Evolutionary conservation across 345 rosid genomes (phyloP).

Genomic region (Camelina laxa): DNA sequence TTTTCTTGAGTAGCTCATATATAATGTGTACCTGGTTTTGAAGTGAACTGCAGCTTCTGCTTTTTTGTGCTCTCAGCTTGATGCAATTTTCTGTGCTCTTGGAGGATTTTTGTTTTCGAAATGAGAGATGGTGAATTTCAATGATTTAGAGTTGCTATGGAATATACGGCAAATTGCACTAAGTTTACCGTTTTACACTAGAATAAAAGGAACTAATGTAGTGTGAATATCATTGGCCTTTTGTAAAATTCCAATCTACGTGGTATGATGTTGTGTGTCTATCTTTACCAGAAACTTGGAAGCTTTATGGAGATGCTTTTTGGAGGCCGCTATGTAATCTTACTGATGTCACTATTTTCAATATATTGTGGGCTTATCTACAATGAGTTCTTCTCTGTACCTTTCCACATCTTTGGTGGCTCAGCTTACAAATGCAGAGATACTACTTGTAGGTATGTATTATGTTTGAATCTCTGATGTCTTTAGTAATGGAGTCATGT

Average conservation of each 20-base stretch:
- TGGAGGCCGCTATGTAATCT: slow-evolving; percentile 92
- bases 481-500: slow-evolving; percentile 19
- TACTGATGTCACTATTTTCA: slow-evolving; percentile 91
- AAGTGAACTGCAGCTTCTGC: slow-evolving; percentile 21
- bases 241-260: neutral
- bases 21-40: slow-evolving; percentile 6
- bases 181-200: slow-evolving; percentile 6
- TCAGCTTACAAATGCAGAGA: slow-evolving; percentile 96
- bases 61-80: slow-evolving; percentile 15
- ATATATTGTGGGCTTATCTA: slow-evolving; percentile 96
- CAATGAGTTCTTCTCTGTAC: slow-evolving; percentile 97
- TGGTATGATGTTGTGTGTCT: slow-evolving; percentile 23
- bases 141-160: neutral
- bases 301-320: slow-evolving; percentile 99
- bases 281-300: slow-evolving; percentile 80
- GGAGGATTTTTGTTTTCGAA: neutral
- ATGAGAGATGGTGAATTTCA: slow-evolving; percentile 12
- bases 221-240: neutral
- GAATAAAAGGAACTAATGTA: neutral
- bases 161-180: neutral
- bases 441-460: slow-evolving; percentile 70
- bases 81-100: slow-evolving; percentile 19
- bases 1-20: slow-evolving; percentile 25
- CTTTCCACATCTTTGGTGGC: slow-evolving; percentile 91
- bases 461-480: slow-evolving; percentile 14